Base-by-base conservation (phyloP, 805 yeast species). In the Cephaloascus albidus region DNA sequence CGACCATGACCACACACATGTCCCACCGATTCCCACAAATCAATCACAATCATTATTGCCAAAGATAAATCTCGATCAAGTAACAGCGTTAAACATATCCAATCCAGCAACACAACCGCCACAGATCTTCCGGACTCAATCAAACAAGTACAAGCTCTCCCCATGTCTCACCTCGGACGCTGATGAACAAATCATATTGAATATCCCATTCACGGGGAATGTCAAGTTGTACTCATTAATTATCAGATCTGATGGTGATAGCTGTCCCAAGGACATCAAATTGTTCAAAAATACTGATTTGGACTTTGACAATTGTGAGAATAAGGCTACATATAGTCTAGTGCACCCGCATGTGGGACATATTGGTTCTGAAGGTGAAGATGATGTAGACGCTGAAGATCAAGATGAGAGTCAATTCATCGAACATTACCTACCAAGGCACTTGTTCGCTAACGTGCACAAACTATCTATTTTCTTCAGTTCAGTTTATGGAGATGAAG, bases 401-500 rank as follows among this genome's bases (percentile, higher is more conserved):
- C 46, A 53, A 12, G 64, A 69, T n/a, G 55, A 51, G 8, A 76
- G 71, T 39, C 72, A 65, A 4, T 81, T 87, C 51, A 85, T 83
- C 0, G 97, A 90, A 55, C 95, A 86, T 55, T 78, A 75, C 42
- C 58, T 88, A 23, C 94, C 95, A 17, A 68, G 96, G 20, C 78
- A 81, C 40, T 58, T 64, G 26, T 88, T 87, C 55, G 76, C 86
- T 30, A 84, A 85, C 38, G 75, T 83, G 14, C 73, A 75, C 10
- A 74, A 78, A 5, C 51, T 90, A 43, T 74, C 93, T 1, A 30
- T 90, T 2, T 84, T 83, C 49, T 57, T 89, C 28, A 78, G 81
- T 43, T 69, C 75, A 45, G 80, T 83, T 43, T 77, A 85, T 65
- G 74, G 74, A 3, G 78, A 63, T 4, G 81, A 76, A 42, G 82